Evolutionary conservation across 1,284 basidiomycete genomes (phyloP), one percentile per base, ranked within the genome.

Genomic region (Abortiporus biennis): DNA sequence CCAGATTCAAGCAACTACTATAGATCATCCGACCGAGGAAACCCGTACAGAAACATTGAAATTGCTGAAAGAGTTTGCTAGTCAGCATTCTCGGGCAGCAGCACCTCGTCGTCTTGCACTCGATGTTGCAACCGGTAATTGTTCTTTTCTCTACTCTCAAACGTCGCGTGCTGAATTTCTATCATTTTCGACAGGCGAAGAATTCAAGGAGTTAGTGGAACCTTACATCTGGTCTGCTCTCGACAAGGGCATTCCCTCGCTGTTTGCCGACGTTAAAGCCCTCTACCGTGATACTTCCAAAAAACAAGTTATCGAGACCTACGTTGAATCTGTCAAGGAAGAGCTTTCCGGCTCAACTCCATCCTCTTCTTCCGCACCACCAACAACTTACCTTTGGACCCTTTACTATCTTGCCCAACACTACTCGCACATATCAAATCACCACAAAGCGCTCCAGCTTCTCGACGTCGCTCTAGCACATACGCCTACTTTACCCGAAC

Each of bases 331-430:
- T 6, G 68, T 80, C 30, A 68, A 65, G 24, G 57, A 62, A 31
- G 55, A 64, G 17, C 64, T 67, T 27, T 42, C 47, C n/a, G 46
- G 54, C 6, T 40, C 53, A 3, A 48, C 54, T 5, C 56, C 66
- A 1, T 42, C 54, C n/a, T 53, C 64, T 4, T 42, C 48, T 11
- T 40, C 42, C 5, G 65, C 77, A 30, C 81, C 92, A 19, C 93
- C 95, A 1, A 86, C 92, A 1, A 83, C 83, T 6, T 89, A 95
- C 53, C 77, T 99, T 16, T 99, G 96, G 95, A 82, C 87, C 3
- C 78, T 98, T 42, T 98, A 97, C 69, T 97, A 87, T 72, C 82
- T 97, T 36, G 85, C 92, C 0, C 91, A 97, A 50, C 93, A 97
- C 62, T 77, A 95, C 55, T 87, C 92, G 1, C 77, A 77, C 55